Evolutionary conservation across 73 alveolate genomes (phyloP).

Genomic region (Paramecium primaurelia): DNA sequence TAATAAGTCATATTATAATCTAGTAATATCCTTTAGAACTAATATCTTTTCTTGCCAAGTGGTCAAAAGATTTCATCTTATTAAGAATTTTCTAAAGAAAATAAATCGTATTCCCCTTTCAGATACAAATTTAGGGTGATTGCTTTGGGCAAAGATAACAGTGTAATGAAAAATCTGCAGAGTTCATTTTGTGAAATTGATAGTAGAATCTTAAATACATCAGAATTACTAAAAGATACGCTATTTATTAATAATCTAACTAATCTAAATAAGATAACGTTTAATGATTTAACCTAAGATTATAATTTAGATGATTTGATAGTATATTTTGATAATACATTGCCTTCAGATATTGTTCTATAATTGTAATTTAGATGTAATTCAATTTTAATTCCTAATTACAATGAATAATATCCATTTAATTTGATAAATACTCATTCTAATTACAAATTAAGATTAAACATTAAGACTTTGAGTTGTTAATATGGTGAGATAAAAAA

Average conservation of each 20-base stretch:
- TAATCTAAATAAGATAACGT: neutral
- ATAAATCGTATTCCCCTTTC: neutral
- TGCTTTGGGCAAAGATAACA: neutral
- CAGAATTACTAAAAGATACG: neutral
- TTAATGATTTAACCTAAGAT: neutral
- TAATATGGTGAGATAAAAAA: neutral
- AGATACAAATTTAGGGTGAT: neutral
- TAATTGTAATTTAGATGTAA: neutral
- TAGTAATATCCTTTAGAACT: neutral
- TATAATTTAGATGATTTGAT: constrained; percentile 13
- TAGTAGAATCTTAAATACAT: neutral
- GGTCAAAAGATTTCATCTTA: neutral
- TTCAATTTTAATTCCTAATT: neutral
- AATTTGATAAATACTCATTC: neutral
- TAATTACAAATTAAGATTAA: neutral
- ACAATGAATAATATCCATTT: neutral
- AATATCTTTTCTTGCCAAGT: neutral
- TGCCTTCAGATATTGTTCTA: neutral
- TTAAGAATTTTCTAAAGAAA: neutral
- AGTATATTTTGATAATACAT: neutral
- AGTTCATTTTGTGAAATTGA: neutral
- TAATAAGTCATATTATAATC: neutral
- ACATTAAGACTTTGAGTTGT: neutral
- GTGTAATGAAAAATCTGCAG: neutral
- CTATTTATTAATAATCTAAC: neutral